Evolutionary conservation across 1,139 yeast genomes (phyloP), one percentile per base, ranked within the genome.

Genomic region (Geotrichum aggregatum): DNA sequence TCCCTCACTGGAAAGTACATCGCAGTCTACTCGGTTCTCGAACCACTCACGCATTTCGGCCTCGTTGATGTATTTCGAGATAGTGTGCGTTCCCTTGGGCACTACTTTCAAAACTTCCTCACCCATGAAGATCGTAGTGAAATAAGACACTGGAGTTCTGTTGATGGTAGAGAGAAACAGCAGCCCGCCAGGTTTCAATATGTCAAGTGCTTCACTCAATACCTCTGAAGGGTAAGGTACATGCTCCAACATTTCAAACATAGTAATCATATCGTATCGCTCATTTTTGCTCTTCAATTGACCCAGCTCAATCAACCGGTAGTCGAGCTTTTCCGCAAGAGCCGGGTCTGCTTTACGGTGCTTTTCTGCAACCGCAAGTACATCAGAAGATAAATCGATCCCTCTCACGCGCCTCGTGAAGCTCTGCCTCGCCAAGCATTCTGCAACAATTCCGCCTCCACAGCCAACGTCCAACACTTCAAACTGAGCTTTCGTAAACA

Each of bases 211-310:
- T 51, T 78, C 80, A 19, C 74, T 68, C 55, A 92, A 70, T 26
- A 91, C 85, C 52, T 78, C 79, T 0, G 88, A 72, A 0, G 99
- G 98, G 57, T 80, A 78, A 54, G 86, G 87, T 1, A 91, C 97
- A 67, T 92, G 99, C 66, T 92, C 99, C 47, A 92, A 75, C 79
- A 92, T 83, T 67, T 92, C 99, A 76, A 92, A 88, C 79, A 92
- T 79, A 1, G 98, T 88, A 8, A 94, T 82, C 8, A 91, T 70
- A 64, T 92, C 95, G 67, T 71, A 92, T 47, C 69, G 69, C 31
- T 76, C 79, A 3, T 34, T 44, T 8, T 66, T 66, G 5, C 67
- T 62, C 1, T 74, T 71, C 24, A 82, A 68, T n/a, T 62, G 58
- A 56, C 84, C 95, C 31, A 89, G 71, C 0, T 91, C 79, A 39